Evolutionary conservation across 345 rosid genomes (phyloP).

Genomic region (Eucalyptus shirleyi): DNA sequence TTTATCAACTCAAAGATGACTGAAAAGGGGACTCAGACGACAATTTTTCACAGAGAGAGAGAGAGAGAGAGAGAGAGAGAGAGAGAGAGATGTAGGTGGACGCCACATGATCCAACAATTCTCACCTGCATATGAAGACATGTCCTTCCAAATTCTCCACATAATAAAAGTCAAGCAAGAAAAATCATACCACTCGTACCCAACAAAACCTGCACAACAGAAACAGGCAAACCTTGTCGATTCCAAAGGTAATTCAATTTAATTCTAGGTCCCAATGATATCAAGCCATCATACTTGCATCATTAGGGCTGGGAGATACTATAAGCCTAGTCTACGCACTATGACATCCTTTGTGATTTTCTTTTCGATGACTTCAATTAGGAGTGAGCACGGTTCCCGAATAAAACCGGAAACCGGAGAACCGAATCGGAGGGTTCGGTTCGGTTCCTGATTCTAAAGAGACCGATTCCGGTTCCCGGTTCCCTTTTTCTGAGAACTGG

Average conservation of each 20-base stretch:
- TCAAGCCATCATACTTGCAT: background rate
- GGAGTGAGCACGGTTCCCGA: too few species aligned
- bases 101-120: too few species aligned
- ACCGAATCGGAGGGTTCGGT: too few species aligned
- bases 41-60: too few species aligned
- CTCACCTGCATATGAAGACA: too few species aligned
- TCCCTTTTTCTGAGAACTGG: too few species aligned
- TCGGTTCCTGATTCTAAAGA: too few species aligned
- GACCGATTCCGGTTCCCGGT: too few species aligned
- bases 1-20: background rate
- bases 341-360: background rate
- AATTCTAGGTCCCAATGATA: slow-evolving; percentile 14
- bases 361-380: background rate
- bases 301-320: background rate
- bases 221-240: slow-evolving; percentile 30
- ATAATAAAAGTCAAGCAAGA: background rate
- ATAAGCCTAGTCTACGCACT: background rate
- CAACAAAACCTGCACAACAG: slow-evolving; percentile 51
- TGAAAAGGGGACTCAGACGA: background rate
- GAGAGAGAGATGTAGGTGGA: too few species aligned
- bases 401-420: too few species aligned
- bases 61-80: too few species aligned
- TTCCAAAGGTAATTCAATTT: slow-evolving; percentile 37
- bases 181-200: background rate
- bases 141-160: too few species aligned